phyloP scores from a whole-genome alignment of 768 basidiomycete species.

The Suillus luteus region DNA sequence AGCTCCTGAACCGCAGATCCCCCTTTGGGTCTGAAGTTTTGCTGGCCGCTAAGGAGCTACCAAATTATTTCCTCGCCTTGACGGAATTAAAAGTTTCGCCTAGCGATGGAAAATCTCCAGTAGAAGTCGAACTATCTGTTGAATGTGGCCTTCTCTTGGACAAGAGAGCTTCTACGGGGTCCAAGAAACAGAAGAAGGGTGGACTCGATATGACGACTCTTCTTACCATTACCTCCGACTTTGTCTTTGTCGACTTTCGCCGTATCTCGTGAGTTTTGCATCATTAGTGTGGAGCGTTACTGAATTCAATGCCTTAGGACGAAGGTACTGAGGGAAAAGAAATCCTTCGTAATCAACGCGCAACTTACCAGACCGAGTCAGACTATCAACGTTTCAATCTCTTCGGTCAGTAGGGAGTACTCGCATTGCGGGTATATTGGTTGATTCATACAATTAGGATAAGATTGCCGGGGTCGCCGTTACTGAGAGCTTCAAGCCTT shows the following conservation, averaged over 20 bases:
- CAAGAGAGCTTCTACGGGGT: conserved; percentile 35
- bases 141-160: conserved; percentile 53
- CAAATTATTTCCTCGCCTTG: conserved; percentile 59
- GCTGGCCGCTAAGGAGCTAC: conserved; percentile 60
- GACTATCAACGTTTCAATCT: conserved; percentile 55
- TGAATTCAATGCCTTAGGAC: conserved; percentile 49
- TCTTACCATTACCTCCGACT: conserved; percentile 76
- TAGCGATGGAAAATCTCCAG: conserved; percentile 50
- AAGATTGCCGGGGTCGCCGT: conserved; percentile 67
- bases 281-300: background rate
- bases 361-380: conserved; percentile 78
- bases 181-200: conserved; percentile 48
- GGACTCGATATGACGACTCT: conserved; percentile 64
- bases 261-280: conserved; percentile 61
- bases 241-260: conserved; percentile 76
- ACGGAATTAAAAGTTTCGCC: conserved; percentile 45
- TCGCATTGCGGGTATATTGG: conserved; percentile 16
- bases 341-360: conserved; percentile 60
- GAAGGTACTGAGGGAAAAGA: conserved; percentile 58
- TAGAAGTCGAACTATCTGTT: conserved; percentile 58
- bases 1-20: conserved; percentile 74
- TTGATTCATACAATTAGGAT: conserved; percentile 52
- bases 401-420: conserved; percentile 49
- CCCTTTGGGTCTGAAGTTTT: conserved; percentile 78
- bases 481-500: conserved; percentile 57